A percentile compares a stretch with the other conserved stretches of the same genome.
Conservation (phyloP, 805 yeast species). For the Zygotorulaspora sp. region DNA sequence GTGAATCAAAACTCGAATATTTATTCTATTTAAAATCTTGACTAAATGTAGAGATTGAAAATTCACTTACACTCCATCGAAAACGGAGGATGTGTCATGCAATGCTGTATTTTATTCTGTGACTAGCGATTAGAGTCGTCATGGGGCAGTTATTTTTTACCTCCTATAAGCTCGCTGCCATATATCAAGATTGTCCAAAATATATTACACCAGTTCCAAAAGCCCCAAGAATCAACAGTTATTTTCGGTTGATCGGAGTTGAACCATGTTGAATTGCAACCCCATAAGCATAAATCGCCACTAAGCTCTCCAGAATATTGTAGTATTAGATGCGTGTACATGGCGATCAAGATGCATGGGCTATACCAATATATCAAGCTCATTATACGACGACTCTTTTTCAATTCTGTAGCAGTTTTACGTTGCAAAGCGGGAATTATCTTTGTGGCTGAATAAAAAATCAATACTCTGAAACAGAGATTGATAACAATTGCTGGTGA, state of each 20-base stretch:
- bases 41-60: not conserved
- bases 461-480: conserved; percentile 78
- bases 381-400: conserved; percentile 37
- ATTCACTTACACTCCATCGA: not conserved
- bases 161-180: conserved; percentile 62
- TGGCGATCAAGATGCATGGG: conserved; percentile 91
- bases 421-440: conserved; percentile 74
- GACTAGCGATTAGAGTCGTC: not conserved
- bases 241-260: conserved; percentile 22
- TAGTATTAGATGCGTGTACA: conserved; percentile 89
- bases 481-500: conserved; percentile 79
- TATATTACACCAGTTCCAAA: conserved; percentile 97
- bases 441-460: conserved; percentile 87
- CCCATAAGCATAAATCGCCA: conserved; percentile 57
- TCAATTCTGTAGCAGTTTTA: conserved; percentile 25
- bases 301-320: conserved; percentile 78
- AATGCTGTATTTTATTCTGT: not conserved
- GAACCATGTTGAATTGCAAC: conserved; percentile 39
- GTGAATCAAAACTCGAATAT: conserved; percentile 1
- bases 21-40: not conserved
- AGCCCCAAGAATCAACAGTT: conserved; percentile 73
- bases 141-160: conserved; percentile 13
- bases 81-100: not conserved
- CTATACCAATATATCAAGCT: conserved; percentile 77
- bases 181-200: conserved; percentile 74